These are phyloP conservation scores for Penicillium coprophilum DNA, from an alignment of 495 filamentous ascomycete species.

Conservation along the genomic window DNA sequence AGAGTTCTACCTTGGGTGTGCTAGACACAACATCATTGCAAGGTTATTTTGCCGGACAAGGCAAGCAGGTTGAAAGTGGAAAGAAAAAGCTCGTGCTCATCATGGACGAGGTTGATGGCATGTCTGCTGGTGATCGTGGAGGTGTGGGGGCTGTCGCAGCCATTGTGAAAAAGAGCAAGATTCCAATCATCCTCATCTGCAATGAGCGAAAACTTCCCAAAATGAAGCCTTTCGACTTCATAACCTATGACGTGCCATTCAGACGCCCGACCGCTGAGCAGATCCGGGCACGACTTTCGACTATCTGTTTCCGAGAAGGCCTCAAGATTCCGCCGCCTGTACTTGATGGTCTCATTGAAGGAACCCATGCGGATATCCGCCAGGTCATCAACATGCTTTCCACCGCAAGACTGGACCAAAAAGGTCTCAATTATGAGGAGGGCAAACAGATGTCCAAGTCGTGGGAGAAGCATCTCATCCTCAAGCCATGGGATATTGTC, in stretches of 20 bases:
- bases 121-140: conserved; percentile 95
- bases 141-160: conserved; percentile 93
- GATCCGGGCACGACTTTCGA: conserved; percentile 85
- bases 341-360: conserved; percentile 93
- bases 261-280: conserved; percentile 83
- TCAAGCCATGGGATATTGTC: conserved; percentile 98
- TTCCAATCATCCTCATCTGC: conserved; percentile 96
- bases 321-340: conserved; percentile 82
- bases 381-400: conserved; percentile 99
- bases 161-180: conserved; percentile 89
- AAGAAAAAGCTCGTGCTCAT: conserved; percentile 94
- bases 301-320: conserved; percentile 89
- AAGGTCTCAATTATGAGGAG: conserved; percentile 74
- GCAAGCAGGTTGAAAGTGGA: conserved; percentile 70
- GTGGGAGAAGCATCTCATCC: conserved; percentile 95
- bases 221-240: conserved; percentile 94
- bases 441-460: conserved; percentile 91
- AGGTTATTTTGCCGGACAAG: conserved; percentile 87
- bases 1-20: conserved; percentile 79
- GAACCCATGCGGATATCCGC: conserved; percentile 90
- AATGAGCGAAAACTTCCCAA: conserved; percentile 91
- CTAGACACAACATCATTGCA: conserved; percentile 90
- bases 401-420: conserved; percentile 82
- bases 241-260: conserved; percentile 83
- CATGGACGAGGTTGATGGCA: conserved; percentile 99